phyloP scores from a whole-genome alignment of 768 basidiomycete species.

The Mycena belliarum region DNA sequence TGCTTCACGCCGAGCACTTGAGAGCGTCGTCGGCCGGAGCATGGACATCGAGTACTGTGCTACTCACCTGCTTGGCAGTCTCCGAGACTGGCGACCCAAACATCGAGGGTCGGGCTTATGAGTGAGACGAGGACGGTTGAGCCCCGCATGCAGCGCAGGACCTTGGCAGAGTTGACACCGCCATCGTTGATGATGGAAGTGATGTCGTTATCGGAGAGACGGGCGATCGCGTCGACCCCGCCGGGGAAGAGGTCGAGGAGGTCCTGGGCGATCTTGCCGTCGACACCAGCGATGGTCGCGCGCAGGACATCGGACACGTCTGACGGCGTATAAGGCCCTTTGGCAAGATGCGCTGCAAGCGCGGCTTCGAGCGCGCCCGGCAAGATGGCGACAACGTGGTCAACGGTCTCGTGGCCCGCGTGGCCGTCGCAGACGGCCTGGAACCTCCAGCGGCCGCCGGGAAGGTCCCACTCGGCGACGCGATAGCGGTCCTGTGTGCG shows the following conservation, averaged over 20 bases:
- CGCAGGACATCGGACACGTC: slow-evolving; percentile 35
- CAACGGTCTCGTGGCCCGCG: slow-evolving; percentile 49
- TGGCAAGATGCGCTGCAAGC: slow-evolving; percentile 22
- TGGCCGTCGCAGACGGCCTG: slow-evolving; percentile 55
- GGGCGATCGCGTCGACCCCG: slow-evolving; percentile 22
- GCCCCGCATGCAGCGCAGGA: slow-evolving; percentile 52
- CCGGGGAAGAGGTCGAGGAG: slow-evolving; percentile 45
- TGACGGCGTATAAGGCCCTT: not conserved
- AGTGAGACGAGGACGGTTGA: slow-evolving; percentile 52
- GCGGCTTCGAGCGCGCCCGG: slow-evolving; percentile 33
- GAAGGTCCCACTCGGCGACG: slow-evolving; percentile 40
- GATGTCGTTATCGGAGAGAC: slow-evolving; percentile 43
- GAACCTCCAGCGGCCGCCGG: slow-evolving; percentile 44
- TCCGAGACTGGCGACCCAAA: slow-evolving; percentile 60
- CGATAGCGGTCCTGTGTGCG: slow-evolving; percentile 49
- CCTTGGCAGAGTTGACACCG: slow-evolving; percentile 34
- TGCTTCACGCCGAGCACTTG: slow-evolving; percentile 44
- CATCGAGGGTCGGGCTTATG: slow-evolving; percentile 42
- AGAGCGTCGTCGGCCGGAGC: not conserved
- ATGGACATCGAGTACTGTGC: slow-evolving; percentile 34
- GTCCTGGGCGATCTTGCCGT: slow-evolving; percentile 37
- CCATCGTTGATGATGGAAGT: slow-evolving; percentile 41
- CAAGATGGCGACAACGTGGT: slow-evolving; percentile 35
- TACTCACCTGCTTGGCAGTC: slow-evolving; percentile 58
- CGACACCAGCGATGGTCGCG: slow-evolving; percentile 38